phyloP scores from a whole-genome alignment of 768 basidiomycete species.

The Trametes villosa region DNA sequence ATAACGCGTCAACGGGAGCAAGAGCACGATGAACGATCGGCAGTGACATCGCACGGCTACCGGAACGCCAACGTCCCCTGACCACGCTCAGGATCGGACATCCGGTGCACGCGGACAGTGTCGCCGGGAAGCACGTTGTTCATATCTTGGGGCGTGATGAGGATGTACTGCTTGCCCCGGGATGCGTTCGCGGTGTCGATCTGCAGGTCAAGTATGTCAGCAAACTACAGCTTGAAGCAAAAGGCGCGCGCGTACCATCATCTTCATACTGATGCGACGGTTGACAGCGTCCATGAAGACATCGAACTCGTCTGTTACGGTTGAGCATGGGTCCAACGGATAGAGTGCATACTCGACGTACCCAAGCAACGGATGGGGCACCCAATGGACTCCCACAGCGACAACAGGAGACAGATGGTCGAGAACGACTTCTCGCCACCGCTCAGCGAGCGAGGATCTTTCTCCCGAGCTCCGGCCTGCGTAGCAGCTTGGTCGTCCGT shows the following conservation, averaged over 20 bases:
- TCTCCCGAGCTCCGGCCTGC: slow-evolving; percentile 61
- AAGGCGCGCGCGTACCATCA: slow-evolving; percentile 87
- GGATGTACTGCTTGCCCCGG: slow-evolving; percentile 89
- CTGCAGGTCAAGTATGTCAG: slow-evolving; percentile 41
- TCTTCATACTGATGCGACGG: slow-evolving; percentile 90
- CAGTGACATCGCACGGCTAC: too few relatives aligned
- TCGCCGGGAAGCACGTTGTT: slow-evolving; percentile 67
- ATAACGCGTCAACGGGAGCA: too few relatives aligned
- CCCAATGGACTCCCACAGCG: slow-evolving; percentile 94
- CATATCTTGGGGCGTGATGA: slow-evolving; percentile 97
- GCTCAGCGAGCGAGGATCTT: slow-evolving; percentile 84
- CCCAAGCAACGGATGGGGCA: slow-evolving; percentile 93
- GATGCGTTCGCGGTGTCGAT: slow-evolving; percentile 89
- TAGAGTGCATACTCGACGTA: slow-evolving; percentile 35
- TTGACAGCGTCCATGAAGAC: slow-evolving; percentile 98
- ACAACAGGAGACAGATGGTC: slow-evolving; percentile 90
- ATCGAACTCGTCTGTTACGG: slow-evolving; percentile 84
- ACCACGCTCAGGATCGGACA: slow-evolving; percentile 80
- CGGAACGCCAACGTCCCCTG: slow-evolving; percentile 50
- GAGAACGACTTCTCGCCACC: slow-evolving; percentile 98
- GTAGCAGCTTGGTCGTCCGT: slow-evolving; percentile 78
- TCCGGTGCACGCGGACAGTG: slow-evolving; percentile 74
- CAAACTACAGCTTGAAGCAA: not conserved
- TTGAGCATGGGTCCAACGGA: not conserved
- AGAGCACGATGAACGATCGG: too few relatives aligned